Evolutionary conservation across 257 asterid species (phyloP).

Genomic region (Nicotiana sylvestris): DNA sequence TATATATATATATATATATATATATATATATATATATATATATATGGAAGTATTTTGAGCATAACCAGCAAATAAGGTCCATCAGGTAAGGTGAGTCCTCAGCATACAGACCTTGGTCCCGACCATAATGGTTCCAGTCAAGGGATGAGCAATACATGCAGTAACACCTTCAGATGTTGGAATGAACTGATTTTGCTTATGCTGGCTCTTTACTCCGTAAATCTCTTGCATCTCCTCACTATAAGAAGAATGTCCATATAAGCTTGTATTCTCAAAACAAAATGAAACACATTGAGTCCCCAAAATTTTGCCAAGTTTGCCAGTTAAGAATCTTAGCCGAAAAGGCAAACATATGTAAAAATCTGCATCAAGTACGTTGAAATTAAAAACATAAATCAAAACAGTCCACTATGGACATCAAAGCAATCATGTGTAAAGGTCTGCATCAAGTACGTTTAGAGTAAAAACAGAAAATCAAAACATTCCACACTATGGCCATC

Average conservation of each 20-base stretch:
- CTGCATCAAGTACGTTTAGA: neutral
- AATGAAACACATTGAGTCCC: neutral
- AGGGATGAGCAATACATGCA: slow-evolving; percentile 77
- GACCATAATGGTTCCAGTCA: slow-evolving; percentile 66
- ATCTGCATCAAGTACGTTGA: neutral
- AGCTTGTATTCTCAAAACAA: neutral
- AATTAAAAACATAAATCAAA: neutral
- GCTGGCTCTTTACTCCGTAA: slow-evolving; percentile 25
- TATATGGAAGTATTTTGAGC: neutral
- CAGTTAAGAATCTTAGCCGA: neutral
- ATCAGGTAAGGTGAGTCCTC: neutral
- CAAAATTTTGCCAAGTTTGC: neutral
- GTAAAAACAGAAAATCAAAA: neutral
- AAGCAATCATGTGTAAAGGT: slow-evolving; percentile 6
- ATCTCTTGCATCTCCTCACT: slow-evolving; percentile 49
- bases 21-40: no score
- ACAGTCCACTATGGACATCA: neutral
- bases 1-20: no score
- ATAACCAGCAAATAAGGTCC: neutral
- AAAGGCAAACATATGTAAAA: neutral
- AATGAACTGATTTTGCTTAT: slow-evolving; percentile 45
- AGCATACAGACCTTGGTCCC: slow-evolving; percentile 67
- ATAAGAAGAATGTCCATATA: slow-evolving; percentile 15
- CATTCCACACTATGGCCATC: neutral
- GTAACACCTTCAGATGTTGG: slow-evolving; percentile 62